Percentiles rank a stretch among this genome's conserved stretches.
Conservation (phyloP, 768 basidiomycete genomes). For the Saitozyma sp. region DNA sequence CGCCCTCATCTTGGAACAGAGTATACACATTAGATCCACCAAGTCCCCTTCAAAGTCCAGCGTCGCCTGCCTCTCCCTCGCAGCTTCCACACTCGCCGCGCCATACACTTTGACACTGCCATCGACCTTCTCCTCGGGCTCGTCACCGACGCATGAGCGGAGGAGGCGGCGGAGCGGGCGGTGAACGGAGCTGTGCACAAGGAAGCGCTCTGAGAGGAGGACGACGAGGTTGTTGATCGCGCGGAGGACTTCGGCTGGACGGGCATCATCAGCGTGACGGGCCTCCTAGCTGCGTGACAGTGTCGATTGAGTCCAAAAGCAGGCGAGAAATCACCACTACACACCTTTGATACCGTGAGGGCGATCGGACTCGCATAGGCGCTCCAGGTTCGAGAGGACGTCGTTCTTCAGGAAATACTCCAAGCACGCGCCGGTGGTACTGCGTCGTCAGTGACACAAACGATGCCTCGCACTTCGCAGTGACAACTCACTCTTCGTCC, state of each 20-base stretch:
- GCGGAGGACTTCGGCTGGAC: constrained; percentile 71
- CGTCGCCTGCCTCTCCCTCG: constrained; percentile 11
- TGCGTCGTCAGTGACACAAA: constrained; percentile 47
- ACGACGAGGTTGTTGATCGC: constrained; percentile 88
- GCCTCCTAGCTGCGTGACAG: background rate
- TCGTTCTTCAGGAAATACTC: constrained; percentile 91
- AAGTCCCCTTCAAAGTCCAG: constrained; percentile 58
- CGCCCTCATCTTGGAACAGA: constrained; percentile 88
- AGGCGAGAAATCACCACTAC: background rate
- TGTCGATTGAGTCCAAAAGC: background rate
- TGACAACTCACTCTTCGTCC: constrained; percentile 71
- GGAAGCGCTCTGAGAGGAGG: constrained; percentile 86
- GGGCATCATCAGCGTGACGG: background rate
- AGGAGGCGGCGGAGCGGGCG: constrained; percentile 80
- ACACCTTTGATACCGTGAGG: constrained; percentile 76
- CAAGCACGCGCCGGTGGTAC: constrained; percentile 81
- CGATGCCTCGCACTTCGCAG: background rate
- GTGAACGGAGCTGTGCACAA: constrained; percentile 87
- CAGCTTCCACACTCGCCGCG: constrained; percentile 60
- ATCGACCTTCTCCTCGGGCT: constrained; percentile 82
- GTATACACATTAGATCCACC: constrained; percentile 84
- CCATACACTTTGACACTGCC: constrained; percentile 72
- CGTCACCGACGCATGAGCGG: constrained; percentile 86
- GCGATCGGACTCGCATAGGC: constrained; percentile 77
- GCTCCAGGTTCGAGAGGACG: constrained; percentile 78